Conservation (phyloP, 2,329 filamentous ascomycete species). For the Penicillium hordei region DNA sequence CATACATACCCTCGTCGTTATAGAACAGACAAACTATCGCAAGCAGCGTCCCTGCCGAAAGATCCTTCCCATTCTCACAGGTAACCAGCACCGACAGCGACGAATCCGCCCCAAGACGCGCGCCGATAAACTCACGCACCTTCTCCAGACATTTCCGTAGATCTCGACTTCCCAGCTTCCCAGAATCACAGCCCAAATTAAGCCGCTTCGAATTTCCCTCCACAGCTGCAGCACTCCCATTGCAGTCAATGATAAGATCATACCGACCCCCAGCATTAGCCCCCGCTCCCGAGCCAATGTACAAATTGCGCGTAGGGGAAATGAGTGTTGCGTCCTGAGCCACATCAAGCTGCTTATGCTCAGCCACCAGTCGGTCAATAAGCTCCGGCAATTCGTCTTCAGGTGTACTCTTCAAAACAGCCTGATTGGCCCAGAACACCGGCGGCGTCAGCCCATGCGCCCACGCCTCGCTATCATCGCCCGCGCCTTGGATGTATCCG, state of each 20-base stretch:
- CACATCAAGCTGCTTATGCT: conserved; percentile 22
- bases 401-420: conserved; percentile 58
- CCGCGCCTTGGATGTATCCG: conserved; percentile 90
- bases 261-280: conserved; percentile 47
- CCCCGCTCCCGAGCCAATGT: conserved; percentile 26
- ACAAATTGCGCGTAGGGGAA: conserved; percentile 42
- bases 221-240: conserved; percentile 33
- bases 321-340: conserved; percentile 32
- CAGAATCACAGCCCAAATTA: conserved; percentile 65
- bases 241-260: conserved; percentile 45
- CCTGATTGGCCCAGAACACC: conserved; percentile 74
- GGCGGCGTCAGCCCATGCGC: conserved; percentile 72
- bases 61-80: conserved; percentile 75
- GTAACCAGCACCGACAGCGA: conserved; percentile 56
- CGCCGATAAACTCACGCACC: conserved; percentile 58
- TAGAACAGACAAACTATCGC: conserved; percentile 74
- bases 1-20: conserved; percentile 58
- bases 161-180: conserved; percentile 79
- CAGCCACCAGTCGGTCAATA: conserved; percentile 48
- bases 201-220: conserved; percentile 43
- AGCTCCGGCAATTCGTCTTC: conserved; percentile 64
- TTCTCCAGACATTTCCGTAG: conserved; percentile 69
- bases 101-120: conserved; percentile 32
- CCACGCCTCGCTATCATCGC: conserved; percentile 95
- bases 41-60: conserved; percentile 75